phyloP scores from a whole-genome alignment of 345 rosid genomes.

The Citrus sp. region DNA sequence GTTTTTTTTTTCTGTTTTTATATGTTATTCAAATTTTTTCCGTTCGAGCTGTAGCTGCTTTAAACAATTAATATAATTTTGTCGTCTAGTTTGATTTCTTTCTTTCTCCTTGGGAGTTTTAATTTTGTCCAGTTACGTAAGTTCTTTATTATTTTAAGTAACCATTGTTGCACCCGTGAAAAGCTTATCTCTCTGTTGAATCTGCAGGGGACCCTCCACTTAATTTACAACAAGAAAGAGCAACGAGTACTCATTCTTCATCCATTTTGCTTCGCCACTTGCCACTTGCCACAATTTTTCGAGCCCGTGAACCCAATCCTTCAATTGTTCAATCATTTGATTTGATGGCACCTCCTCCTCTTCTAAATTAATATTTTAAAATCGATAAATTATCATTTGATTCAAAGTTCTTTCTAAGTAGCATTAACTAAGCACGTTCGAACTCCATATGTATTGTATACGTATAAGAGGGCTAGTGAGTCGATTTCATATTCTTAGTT shows the following conservation, averaged over 20 bases:
- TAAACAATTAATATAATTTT: not conserved
- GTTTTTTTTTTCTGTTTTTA: too few relatives aligned
- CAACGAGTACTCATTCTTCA: not conserved
- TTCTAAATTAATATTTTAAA: too few relatives aligned
- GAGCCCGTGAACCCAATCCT: constrained; percentile 10
- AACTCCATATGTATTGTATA: too few relatives aligned
- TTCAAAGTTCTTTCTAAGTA: too few relatives aligned
- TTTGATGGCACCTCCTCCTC: not conserved
- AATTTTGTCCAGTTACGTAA: not conserved
- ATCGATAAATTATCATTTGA: too few relatives aligned
- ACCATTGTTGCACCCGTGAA: constrained; percentile 11
- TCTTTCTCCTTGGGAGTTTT: not conserved
- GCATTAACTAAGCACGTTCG: too few relatives aligned
- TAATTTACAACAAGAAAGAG: not conserved
- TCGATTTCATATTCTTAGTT: too few relatives aligned
- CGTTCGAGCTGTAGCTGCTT: not conserved
- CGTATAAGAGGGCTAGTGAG: too few relatives aligned
- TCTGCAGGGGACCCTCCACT: not conserved
- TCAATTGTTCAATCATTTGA: not conserved
- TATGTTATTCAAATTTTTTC: not conserved
- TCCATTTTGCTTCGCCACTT: not conserved
- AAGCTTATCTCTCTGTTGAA: not conserved
- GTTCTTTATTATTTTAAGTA: not conserved
- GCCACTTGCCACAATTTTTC: not conserved
- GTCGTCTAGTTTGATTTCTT: not conserved